Base-by-base conservation (phyloP, 1,284 basidiomycete genomes). In the Xerocomus alliaceus region DNA sequence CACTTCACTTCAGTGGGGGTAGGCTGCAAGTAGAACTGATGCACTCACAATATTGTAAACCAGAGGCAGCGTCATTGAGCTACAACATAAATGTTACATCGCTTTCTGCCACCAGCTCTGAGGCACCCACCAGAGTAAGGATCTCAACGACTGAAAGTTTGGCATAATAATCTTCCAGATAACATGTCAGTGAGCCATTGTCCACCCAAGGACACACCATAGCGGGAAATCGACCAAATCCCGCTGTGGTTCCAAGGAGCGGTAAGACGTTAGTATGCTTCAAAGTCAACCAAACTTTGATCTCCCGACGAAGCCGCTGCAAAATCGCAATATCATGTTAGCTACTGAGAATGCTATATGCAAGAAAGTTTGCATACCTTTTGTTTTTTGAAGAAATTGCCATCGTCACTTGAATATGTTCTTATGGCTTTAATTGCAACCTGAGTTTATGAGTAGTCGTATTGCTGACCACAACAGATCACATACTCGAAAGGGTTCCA, bases 181-280 rank as follows among this genome's bases (percentile, higher is more conserved):
- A 71, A n/a, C 44, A 34, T 2, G 60, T 64, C 45, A 74, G 32
- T 1, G 62, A 28, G 2, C 71, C 71, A 12, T 74, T 68, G 1
- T 73, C 65, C 9, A 52, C 34, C 70, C 70, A 71, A 4, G 71
- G 70, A 28, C 57, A 73, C 24, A 71, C 71, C 60, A 71, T 54
- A 9, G 71, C 62, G 15, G 70, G 53, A 24, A 73, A 64, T 44
- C 35, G 68, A 22, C 69, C 65, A 20, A 71, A 71, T 18, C 56
- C 66, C 17, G 34, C 35, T n/a, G 56, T 63, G 2, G 62, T 67
- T 17, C 70, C 70, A 29, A 60, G 50, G 26, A 72, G 57, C 2
- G 68, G 71, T 8, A 73, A 35, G 20, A 71, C 47, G 11, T 70
- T 69, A 9, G 31, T 20, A 20, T 71, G 71, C 17, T 54, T 48